phyloP scores from a whole-genome alignment of 495 filamentous ascomycete genomes.

The Aspergillus indologenus region DNA sequence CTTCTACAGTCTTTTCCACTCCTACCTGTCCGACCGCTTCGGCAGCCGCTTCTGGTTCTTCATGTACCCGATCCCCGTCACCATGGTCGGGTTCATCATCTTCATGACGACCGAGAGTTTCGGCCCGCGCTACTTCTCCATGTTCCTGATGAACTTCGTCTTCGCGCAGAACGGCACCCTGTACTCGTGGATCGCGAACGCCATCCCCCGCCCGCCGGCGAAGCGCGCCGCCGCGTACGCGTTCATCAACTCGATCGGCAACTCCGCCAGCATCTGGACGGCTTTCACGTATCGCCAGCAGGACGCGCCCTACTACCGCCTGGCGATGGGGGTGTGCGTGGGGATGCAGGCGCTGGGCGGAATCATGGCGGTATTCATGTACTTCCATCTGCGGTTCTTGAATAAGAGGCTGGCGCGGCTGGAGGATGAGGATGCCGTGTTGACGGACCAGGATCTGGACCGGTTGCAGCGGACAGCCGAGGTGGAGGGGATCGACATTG shows the following conservation, averaged over 20 bases:
- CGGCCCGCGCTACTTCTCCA: constrained; percentile 50
- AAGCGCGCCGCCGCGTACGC: constrained; percentile 55
- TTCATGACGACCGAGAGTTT: constrained; percentile 49
- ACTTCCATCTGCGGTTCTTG: constrained; percentile 38
- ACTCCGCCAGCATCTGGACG: constrained; percentile 54
- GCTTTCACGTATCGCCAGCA: constrained; percentile 46
- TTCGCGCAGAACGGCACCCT: constrained; percentile 52
- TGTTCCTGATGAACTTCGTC: constrained; percentile 55
- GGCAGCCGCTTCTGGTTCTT: constrained; percentile 52
- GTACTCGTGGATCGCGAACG: constrained; percentile 54
- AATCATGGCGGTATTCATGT: constrained; percentile 38
- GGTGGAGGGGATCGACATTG: constrained; percentile 47
- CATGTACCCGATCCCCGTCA: constrained; percentile 48
- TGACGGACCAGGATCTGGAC: constrained; percentile 41
- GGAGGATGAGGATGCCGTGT: constrained; percentile 40
- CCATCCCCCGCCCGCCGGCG: constrained; percentile 50
- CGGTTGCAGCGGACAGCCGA: constrained; percentile 46
- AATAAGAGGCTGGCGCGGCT: constrained; percentile 47
- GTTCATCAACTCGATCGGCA: constrained; percentile 54
- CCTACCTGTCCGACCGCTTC: constrained; percentile 43
- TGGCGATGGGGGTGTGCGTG: constrained; percentile 47
- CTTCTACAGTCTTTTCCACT: constrained; percentile 44
- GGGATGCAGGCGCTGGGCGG: constrained; percentile 42
- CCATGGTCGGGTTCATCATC: constrained; percentile 49
- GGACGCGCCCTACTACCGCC: constrained; percentile 40